Evolutionary conservation across 768 basidiomycete genomes (phyloP).

Genomic region (Mycena maculata): DNA sequence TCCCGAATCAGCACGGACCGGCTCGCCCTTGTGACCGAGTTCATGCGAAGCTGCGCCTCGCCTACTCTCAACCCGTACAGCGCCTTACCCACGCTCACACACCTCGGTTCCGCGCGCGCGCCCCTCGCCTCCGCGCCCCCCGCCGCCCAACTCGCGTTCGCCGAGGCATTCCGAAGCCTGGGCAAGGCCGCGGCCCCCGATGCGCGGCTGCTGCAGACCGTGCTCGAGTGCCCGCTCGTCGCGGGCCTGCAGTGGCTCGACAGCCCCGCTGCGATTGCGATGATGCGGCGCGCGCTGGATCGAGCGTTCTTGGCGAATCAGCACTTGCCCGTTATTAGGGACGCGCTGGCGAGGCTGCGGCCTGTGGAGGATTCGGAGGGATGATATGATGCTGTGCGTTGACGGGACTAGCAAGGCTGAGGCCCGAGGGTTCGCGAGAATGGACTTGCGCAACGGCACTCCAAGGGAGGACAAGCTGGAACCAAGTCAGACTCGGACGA

Average conservation of each 20-base stretch:
- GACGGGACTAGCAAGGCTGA: too few relatives aligned
- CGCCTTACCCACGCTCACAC: constrained; percentile 4
- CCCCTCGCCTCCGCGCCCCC: neutral
- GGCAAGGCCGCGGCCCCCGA: constrained; percentile 1
- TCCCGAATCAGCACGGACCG: constrained; percentile 3
- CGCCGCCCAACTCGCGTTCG: constrained; percentile 3
- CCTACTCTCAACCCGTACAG: neutral
- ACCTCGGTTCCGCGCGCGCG: neutral
- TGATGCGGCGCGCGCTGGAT: neutral
- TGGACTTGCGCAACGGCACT: too few relatives aligned
- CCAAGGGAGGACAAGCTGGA: too few relatives aligned
- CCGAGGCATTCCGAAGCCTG: neutral
- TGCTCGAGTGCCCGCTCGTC: constrained; percentile 15
- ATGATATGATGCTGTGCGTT: too few relatives aligned
- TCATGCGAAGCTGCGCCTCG: constrained; percentile 7
- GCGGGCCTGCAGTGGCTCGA: constrained; percentile 13
- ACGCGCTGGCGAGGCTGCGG: neutral
- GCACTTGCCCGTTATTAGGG: neutral
- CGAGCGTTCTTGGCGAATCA: neutral
- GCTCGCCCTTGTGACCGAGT: constrained; percentile 10
- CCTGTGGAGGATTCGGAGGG: neutral
- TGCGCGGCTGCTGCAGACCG: constrained; percentile 3
- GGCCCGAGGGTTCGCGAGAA: too few relatives aligned
- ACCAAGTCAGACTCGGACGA: too few relatives aligned
- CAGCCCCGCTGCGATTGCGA: neutral